Percentiles rank a stretch among this genome's conserved stretches.
phyloP scores from a whole-genome alignment of 768 basidiomycete species.

The Tulasnella sp. region DNA sequence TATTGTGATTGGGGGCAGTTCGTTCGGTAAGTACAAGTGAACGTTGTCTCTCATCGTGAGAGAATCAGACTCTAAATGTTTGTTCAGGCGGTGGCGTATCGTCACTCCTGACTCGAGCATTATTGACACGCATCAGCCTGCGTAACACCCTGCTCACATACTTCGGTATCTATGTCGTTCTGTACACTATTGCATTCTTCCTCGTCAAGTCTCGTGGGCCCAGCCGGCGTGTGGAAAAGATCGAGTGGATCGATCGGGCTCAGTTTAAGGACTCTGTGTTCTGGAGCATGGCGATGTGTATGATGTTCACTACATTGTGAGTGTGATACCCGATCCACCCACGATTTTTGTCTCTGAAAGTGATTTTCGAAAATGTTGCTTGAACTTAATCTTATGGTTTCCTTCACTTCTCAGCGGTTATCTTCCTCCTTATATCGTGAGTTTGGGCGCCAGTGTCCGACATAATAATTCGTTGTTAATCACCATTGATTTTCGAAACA shows the following conservation, averaged over 20 bases:
- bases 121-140: slow-evolving; percentile 27
- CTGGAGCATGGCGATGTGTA: slow-evolving; percentile 28
- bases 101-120: slow-evolving; percentile 26
- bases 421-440: slow-evolving; percentile 2
- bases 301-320: slow-evolving; percentile 24
- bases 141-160: slow-evolving; percentile 28
- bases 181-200: slow-evolving; percentile 25
- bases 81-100: slow-evolving; percentile 15
- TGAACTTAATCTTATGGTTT: neutral
- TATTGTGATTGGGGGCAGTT: slow-evolving; percentile 18
- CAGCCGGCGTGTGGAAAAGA: neutral
- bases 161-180: slow-evolving; percentile 24
- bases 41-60: neutral
- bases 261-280: slow-evolving; percentile 21
- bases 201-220: slow-evolving; percentile 26
- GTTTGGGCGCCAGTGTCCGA: neutral
- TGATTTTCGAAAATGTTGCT: neutral
- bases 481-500: neutral
- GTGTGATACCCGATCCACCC: no score
- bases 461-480: no score
- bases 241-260: slow-evolving; percentile 18
- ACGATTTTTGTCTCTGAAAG: neutral
- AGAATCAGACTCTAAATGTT: neutral
- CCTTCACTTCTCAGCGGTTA: neutral
- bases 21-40: slow-evolving; percentile 15